These are phyloP conservation scores for Coemansia sp. DNA, from an alignment of 192 early-diverging fungal species.

Conservation along the genomic window DNA sequence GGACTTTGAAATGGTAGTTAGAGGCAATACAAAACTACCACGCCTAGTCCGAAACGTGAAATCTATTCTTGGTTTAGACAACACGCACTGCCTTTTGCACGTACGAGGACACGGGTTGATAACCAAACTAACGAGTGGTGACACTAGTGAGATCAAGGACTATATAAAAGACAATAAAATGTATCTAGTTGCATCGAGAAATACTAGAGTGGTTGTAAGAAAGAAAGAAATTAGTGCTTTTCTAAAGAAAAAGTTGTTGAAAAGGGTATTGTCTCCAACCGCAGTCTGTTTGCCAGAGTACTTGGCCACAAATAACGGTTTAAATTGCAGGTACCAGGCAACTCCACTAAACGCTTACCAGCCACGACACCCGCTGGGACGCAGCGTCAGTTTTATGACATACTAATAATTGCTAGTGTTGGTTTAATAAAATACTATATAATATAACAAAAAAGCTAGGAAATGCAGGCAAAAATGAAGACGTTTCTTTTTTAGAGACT, in stretches of 20 bases:
- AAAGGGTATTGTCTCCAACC: conserved; percentile 1
- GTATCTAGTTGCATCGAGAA: neutral
- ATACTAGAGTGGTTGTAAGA: neutral
- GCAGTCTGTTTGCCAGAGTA: neutral
- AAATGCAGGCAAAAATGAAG: neutral
- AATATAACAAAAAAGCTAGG: neutral
- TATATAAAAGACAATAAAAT: neutral
- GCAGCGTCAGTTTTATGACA: neutral
- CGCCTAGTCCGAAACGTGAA: neutral
- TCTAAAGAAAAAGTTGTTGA: neutral
- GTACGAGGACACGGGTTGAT: neutral
- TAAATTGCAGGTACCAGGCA: neutral
- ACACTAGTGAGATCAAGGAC: neutral
- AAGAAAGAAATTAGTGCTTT: neutral
- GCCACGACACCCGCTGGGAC: neutral
- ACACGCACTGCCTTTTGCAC: neutral
- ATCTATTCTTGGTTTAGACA: neutral
- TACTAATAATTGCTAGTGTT: neutral
- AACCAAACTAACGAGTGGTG: neutral
- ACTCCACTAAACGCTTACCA: neutral
- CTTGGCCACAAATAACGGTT: neutral
- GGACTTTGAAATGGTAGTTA: neutral
- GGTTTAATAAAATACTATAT: neutral
- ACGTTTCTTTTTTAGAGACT: too few species aligned
- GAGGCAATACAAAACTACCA: neutral